Conservation (phyloP, 2,329 filamentous ascomycete genomes). For the Trichoderma endophyticum region DNA sequence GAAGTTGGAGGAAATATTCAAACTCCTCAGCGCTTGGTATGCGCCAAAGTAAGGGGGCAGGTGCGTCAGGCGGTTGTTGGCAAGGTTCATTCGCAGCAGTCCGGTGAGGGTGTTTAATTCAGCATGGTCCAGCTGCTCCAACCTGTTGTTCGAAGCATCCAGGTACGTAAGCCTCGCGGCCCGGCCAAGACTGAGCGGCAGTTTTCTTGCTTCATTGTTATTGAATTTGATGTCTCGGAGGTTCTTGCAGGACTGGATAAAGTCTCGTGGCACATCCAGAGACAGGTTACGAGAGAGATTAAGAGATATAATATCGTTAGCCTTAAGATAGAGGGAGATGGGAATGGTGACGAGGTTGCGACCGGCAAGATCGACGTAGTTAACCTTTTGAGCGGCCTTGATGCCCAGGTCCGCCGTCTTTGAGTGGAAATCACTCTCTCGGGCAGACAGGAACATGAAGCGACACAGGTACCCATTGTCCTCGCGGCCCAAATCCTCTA, state of each 20-base stretch:
- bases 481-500: conserved; percentile 92
- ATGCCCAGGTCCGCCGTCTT: conserved; percentile 71
- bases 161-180: conserved; percentile 81
- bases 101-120: conserved; percentile 72
- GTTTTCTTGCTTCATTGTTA: conserved; percentile 83
- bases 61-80: conserved; percentile 82
- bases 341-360: conserved; percentile 92
- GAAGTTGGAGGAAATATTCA: conserved; percentile 94
- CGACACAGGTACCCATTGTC: conserved; percentile 97
- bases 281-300: conserved; percentile 92
- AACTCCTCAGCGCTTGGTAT: conserved; percentile 73
- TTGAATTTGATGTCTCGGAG: conserved; percentile 93
- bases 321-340: conserved; percentile 87
- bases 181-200: conserved; percentile 79
- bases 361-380: conserved; percentile 86
- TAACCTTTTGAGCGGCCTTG: conserved; percentile 83
- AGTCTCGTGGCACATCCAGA: conserved; percentile 89
- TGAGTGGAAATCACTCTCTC: conserved; percentile 76
- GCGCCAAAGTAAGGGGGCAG: conserved; percentile 79
- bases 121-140: conserved; percentile 83
- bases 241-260: conserved; percentile 89
- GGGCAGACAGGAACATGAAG: conserved; percentile 89
- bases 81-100: conserved; percentile 83
- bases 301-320: conserved; percentile 87
- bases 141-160: conserved; percentile 89